Percentiles rank a stretch among this genome's conserved stretches.
These are phyloP conservation scores for Scedosporium apiospermum DNA, from an alignment of 2,329 filamentous ascomycete species.

Conservation along the genomic window DNA sequence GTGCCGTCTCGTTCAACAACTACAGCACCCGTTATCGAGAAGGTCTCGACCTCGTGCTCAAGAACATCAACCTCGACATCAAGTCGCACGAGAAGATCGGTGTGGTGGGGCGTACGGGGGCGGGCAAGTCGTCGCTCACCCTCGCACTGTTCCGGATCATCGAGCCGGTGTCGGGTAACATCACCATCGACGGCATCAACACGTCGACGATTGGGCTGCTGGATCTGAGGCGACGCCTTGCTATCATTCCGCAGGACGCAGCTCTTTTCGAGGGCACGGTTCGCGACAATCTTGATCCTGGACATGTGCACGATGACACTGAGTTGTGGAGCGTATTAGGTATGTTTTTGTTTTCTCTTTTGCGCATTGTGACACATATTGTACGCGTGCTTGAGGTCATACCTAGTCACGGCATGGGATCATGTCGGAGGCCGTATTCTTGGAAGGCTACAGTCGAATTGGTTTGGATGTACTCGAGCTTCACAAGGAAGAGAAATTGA, in stretches of 20 bases:
- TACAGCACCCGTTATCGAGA: constrained; percentile 90
- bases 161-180: constrained; percentile 71
- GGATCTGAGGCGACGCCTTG: constrained; percentile 78
- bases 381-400: background rate
- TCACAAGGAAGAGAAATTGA: too few species aligned
- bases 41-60: constrained; percentile 83
- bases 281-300: constrained; percentile 90
- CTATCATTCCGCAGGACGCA: constrained; percentile 96
- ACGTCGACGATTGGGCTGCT: constrained; percentile 84
- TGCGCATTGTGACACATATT: background rate
- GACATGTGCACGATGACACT: constrained; percentile 90
- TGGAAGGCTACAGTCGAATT: too few species aligned
- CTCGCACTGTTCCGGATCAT: constrained; percentile 93
- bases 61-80: constrained; percentile 85
- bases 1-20: constrained; percentile 81
- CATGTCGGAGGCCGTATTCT: background rate
- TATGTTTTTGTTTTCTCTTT: constrained; percentile 37
- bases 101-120: constrained; percentile 90
- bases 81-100: constrained; percentile 97
- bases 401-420: background rate
- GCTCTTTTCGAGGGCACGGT: constrained; percentile 90
- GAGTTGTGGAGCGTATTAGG: constrained; percentile 93
- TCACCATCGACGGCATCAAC: constrained; percentile 82
- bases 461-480: too few species aligned
- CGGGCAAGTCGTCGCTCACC: constrained; percentile 90